Evolutionary conservation across 441 rosid genomes (phyloP).

Genomic region (Gossypium trilobum): DNA sequence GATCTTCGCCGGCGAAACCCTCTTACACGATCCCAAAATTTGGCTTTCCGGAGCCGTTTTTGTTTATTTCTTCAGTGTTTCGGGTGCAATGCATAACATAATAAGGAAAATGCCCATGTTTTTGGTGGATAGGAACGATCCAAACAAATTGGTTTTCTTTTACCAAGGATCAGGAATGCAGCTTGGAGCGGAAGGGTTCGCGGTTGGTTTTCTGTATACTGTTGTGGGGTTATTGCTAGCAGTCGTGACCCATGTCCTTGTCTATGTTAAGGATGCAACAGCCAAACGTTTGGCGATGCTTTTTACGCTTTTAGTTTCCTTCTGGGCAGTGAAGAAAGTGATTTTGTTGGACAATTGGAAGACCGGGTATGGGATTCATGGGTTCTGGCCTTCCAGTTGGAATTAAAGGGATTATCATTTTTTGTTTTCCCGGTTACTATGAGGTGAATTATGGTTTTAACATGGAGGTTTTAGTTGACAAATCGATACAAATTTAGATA

Average conservation of each 20-base stretch:
- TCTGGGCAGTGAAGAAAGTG: slow-evolving; percentile 86
- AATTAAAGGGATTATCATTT: slow-evolving; percentile 23
- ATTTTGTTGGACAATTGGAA: slow-evolving; percentile 87
- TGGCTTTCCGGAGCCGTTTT: slow-evolving; percentile 69
- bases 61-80: slow-evolving; percentile 78
- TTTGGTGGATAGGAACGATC: slow-evolving; percentile 64
- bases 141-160: slow-evolving; percentile 65
- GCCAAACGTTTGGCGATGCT: slow-evolving; percentile 52
- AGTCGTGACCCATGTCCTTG: slow-evolving; percentile 56
- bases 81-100: slow-evolving; percentile 83
- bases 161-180: slow-evolving; percentile 94
- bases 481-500: not conserved
- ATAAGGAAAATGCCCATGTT: slow-evolving; percentile 94
- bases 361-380: slow-evolving; percentile 86
- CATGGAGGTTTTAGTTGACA: not conserved
- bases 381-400: slow-evolving; percentile 86
- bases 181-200: slow-evolving; percentile 88
- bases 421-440: not conserved
- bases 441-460: slow-evolving; percentile 12
- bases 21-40: slow-evolving; percentile 52
- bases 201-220: slow-evolving; percentile 74
- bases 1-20: slow-evolving; percentile 47
- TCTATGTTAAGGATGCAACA: slow-evolving; percentile 41
- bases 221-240: slow-evolving; percentile 74
- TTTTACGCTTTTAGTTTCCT: slow-evolving; percentile 45